Evolutionary conservation across 306 rosid genomes (phyloP), one percentile per base, ranked within the genome.

Genomic region (Abrus pulchellus): DNA sequence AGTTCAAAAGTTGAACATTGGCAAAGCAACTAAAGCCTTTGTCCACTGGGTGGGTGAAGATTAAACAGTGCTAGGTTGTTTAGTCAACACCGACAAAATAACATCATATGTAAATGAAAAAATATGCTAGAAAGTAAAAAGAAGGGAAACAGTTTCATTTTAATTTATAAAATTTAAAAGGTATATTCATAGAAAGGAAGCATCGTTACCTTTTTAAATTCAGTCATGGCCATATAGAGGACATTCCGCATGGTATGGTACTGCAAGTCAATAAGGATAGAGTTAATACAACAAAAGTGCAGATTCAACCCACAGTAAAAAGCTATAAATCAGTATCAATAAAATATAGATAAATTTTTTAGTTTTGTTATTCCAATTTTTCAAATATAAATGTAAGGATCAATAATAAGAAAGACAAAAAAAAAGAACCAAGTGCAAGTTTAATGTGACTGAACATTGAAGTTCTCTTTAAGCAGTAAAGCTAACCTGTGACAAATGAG

Each of bases 211-310:
- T 88, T 80, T 79, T 44, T 50, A 69, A 93, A 93, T 81, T 94
- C 99, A 27, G 94, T 88, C 94, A 80, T 83, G 48, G 96, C 93
- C 98, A 95, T 71, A 76, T 83, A 91, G 79, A 90, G 91, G 62
- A 90, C 81, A 82, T 95, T 93, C 71, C 96, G 90, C 85, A 95
- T 74, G 32, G 91, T 88, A 80, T 95, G 99, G 82, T 89, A 91
- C 99, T 95, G 97, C 65, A 79, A 86, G 74, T 72, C 65, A 79
- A 74, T 69, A 11, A 68, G 66, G 83, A 40, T 76, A 30, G 20
- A 80, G 63, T 87, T 40, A 81, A 55, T 64, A 68, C 30, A 43
- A 71, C 36, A 74, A 77, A 41, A n/a, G 59, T 48, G 74, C 47
- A 62, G 63, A 67, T 72, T 60, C 30, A 74, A 80, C 12, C 32